Evolutionary conservation across 1,284 basidiomycete species (phyloP), one percentile per base, ranked within the genome.

Genomic region (Caloboletus firmus): DNA sequence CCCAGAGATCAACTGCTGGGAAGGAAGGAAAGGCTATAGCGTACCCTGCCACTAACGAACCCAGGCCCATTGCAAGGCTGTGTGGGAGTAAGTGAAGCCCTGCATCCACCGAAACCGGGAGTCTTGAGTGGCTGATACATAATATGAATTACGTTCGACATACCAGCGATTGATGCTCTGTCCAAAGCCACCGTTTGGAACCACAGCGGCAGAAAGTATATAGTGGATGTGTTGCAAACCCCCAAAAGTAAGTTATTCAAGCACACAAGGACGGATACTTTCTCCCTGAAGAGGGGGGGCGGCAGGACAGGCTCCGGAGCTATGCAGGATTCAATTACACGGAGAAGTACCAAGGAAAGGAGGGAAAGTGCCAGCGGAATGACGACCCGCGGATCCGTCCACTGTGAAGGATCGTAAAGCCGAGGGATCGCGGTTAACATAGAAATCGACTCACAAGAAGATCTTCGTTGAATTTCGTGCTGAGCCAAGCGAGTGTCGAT

Each of bases 171-270:
- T 7, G 83, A 83, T 11, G 89, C 84, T 37, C 78, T 86, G 13
- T 85, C 82, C 49, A 89, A 71, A 61, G 83, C 76, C 15, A 93
- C 91, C 1, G 87, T 89, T 68, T 93, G 88, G 71, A 93, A 93
- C 85, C 84, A 92, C 68, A 90, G 84, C 2, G 91, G 91, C 64
- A 84, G 84, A 69, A 89, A 90, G 69, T 90, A 61, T 36, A 49
- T 59, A 43, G 47, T 31, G 1, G 49, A 49, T 22, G 56, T 62
- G 45, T 64, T 62, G 59, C 56, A 62, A 42, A 54, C 6, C 5
- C 35, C 43, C 10, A 53, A 12, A n/a, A 63, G 49, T n/a, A n/a
- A n/a, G 67, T 91, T 92, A 62, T 83, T 85, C 51, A 79, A 68
- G 0, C 84, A 84, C 20, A 89, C 82, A 0, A 89, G 76, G 17